Base-by-base conservation (phyloP, 352 stramenopile species). In the Globisporangium recalcitrans region DNA sequence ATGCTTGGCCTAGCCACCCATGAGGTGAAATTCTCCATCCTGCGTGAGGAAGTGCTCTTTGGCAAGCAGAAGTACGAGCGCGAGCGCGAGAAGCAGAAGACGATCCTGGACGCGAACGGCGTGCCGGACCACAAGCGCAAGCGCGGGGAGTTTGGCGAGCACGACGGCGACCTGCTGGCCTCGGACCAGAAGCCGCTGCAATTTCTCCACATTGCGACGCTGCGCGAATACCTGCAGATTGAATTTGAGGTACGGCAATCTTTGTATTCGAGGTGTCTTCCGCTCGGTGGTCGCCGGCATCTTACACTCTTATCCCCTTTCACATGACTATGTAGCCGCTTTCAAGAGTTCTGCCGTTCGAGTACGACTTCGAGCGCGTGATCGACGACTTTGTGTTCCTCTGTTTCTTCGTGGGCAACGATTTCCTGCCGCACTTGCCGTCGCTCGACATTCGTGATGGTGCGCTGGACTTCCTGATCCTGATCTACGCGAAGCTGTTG, bases 381-480 rank as follows among this genome's bases (percentile, higher is more conserved):
- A 76, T 99, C 36, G 97, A 99, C 75, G 98, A 99, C 78, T 97
- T 99, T 75, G 97, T 99, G 10, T 99, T 99, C 77, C 76, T 99
- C 40, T 99, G 97, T 78, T 99, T 99, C 77, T 99, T 99, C 71
- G 96, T 99, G 2, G 97, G 97, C 0, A 99, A 99, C 81, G 97
- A 99, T 85, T 99, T 99, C 75, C 75, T 99, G 62, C 97, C 97
- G 40, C 97, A 99, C 74, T 73, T 99, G 47, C 97, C 97, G 7
- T 98, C 88, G 58, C 84, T 99, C 32, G 97, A 99, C 69, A 99
- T 99, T 81, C 90, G 96, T 49, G 97, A 99, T 69, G 97, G 97
- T n/a, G 97, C 93, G 1, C 72, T 99, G 38, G 96, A 99, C 75
- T 98, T 98, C 67, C 74, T 99, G 26, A 97, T 99, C 34, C 95